Percentiles rank a stretch among this genome's conserved stretches.
Conservation (phyloP, 192 early-diverging fungal genomes). For the Geranomyces variabilis region DNA sequence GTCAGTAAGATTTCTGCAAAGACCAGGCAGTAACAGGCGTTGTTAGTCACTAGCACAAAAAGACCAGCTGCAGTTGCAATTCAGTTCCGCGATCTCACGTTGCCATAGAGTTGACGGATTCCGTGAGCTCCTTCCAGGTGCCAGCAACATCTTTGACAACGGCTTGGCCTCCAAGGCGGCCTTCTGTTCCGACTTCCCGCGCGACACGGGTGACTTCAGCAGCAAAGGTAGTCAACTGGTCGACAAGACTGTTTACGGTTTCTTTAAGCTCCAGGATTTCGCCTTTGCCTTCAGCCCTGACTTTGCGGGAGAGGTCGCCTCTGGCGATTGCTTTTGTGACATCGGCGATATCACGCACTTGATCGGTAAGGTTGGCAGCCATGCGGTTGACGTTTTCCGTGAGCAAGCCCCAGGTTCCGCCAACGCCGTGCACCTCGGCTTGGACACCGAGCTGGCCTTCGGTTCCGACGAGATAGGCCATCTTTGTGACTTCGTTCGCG, state of each 20-base stretch:
- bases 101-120: slow-evolving; percentile 65
- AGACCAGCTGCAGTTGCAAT: no score
- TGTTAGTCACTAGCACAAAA: no score
- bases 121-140: no score
- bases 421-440: slow-evolving; percentile 47
- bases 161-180: no score
- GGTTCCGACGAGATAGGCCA: slow-evolving; percentile 60
- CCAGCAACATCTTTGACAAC: no score
- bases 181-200: no score
- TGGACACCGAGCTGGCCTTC: slow-evolving; percentile 67
- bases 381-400: slow-evolving; percentile 60
- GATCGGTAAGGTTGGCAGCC: slow-evolving; percentile 56
- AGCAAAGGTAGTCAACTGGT: slow-evolving; percentile 53
- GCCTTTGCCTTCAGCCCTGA: slow-evolving; percentile 30
- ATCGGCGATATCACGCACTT: slow-evolving; percentile 68
- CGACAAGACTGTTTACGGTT: slow-evolving; percentile 39
- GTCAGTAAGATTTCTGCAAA: slow-evolving; percentile 57
- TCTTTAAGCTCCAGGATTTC: slow-evolving; percentile 22
- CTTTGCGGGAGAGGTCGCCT: slow-evolving; percentile 36
- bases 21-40: slow-evolving; percentile 59
- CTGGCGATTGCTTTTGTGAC: slow-evolving; percentile 42
- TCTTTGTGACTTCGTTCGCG: slow-evolving; percentile 29
- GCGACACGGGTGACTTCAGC: slow-evolving; percentile 64
- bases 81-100: no score
- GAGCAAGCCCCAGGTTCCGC: slow-evolving; percentile 63